Conservation (phyloP, 768 basidiomycete species). For the Clathrus columnatus region DNA sequence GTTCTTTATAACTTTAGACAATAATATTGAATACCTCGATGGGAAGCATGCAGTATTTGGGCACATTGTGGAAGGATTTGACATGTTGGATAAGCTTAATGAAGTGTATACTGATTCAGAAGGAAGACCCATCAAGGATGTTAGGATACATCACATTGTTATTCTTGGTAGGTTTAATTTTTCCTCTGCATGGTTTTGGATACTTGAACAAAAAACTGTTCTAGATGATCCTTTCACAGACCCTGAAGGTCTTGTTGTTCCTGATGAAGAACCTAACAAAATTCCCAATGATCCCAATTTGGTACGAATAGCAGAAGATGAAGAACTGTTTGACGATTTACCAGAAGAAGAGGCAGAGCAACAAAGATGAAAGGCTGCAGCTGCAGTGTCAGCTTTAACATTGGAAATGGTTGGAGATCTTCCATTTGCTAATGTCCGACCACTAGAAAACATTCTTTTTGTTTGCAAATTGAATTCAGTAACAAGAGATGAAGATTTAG, state of each 20-base stretch:
- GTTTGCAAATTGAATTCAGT: constrained; percentile 98
- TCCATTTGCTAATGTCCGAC: constrained; percentile 93
- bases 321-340: constrained; percentile 73
- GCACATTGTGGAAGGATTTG: constrained; percentile 88
- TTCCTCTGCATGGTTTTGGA: constrained; percentile 2
- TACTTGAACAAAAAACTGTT: neutral
- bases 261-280: no score
- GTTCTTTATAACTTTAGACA: constrained; percentile 90
- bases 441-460: constrained; percentile 96
- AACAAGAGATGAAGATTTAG: constrained; percentile 91
- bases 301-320: constrained; percentile 92
- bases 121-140: constrained; percentile 87
- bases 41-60: constrained; percentile 94
- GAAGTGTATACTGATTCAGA: constrained; percentile 85
- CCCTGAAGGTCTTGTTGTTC: no score
- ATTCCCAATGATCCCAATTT: no score
- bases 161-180: constrained; percentile 61
- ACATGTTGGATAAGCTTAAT: constrained; percentile 87
- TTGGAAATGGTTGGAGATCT: constrained; percentile 99
- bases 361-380: constrained; percentile 73
- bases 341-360: constrained; percentile 83
- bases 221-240: constrained; percentile 97
- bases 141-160: constrained; percentile 92
- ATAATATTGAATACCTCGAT: constrained; percentile 91
- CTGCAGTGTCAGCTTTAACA: constrained; percentile 87